Conservation (phyloP, 352 stramenopile species). For the Phytopythium aichiense region DNA sequence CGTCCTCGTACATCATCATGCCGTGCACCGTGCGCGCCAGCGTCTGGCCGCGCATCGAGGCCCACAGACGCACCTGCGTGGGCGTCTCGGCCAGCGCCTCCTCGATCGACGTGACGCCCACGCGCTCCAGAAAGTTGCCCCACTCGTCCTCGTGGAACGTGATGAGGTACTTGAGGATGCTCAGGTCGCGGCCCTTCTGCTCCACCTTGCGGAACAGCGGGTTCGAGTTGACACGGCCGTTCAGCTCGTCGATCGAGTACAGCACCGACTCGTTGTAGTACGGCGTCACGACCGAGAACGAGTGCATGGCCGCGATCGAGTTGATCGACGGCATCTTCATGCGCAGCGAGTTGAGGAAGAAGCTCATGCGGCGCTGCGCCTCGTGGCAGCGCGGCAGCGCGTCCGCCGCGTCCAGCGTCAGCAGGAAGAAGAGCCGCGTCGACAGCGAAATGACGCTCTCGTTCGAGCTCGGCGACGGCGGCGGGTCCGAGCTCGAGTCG, state of each 20-base stretch:
- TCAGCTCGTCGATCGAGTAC: constrained; percentile 82
- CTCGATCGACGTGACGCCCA: constrained; percentile 68
- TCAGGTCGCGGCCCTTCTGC: constrained; percentile 77
- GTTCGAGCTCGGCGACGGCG: constrained; percentile 62
- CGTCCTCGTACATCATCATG: constrained; percentile 91
- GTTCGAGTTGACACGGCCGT: constrained; percentile 77
- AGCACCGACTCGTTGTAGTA: constrained; percentile 89
- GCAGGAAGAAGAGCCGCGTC: constrained; percentile 77
- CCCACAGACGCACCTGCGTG: constrained; percentile 83
- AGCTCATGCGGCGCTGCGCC: constrained; percentile 85
- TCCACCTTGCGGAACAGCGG: constrained; percentile 85
- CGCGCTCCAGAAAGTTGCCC: constrained; percentile 85
- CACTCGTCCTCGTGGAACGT: constrained; percentile 88
- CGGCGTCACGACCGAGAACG: constrained; percentile 84
- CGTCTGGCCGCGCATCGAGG: constrained; percentile 83
- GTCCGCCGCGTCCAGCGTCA: constrained; percentile 82
- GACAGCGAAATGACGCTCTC: constrained; percentile 76
- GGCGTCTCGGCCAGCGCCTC: constrained; percentile 78
- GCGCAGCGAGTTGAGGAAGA: constrained; percentile 86
- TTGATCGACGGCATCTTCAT: constrained; percentile 86
- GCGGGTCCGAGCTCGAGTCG: constrained; percentile 32
- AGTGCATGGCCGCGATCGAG: constrained; percentile 84
- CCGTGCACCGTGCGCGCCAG: constrained; percentile 83
- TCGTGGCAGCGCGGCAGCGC: constrained; percentile 80
- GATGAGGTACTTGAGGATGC: constrained; percentile 87